Conservation (phyloP, 2,329 filamentous ascomycete species). For the Penicillium sp. region DNA sequence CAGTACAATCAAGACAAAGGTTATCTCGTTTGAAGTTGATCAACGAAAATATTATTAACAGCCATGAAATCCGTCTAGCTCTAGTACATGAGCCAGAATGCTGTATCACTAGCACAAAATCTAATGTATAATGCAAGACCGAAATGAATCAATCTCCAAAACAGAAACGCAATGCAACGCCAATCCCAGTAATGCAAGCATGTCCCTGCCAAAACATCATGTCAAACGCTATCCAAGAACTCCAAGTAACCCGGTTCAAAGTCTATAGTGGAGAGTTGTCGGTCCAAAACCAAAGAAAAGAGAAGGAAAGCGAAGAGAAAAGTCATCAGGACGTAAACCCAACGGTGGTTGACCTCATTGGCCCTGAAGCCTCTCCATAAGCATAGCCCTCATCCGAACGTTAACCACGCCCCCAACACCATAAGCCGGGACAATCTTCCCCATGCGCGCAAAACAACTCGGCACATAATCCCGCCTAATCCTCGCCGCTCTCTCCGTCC, state of each 20-base stretch:
- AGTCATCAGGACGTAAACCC: slow-evolving; percentile 11
- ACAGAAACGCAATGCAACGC: neutral
- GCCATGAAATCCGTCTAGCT: neutral
- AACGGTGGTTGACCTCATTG: slow-evolving; percentile 20
- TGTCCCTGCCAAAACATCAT: neutral
- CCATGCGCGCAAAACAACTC: slow-evolving; percentile 72
- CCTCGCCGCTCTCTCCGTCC: slow-evolving; percentile 61
- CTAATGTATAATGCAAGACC: neutral
- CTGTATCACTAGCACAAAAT: neutral
- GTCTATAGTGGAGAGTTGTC: slow-evolving; percentile 10
- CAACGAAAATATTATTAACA: neutral
- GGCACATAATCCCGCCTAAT: slow-evolving; percentile 74
- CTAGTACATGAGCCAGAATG: neutral
- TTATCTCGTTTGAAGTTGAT: too few relatives aligned
- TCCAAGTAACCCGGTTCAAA: neutral
- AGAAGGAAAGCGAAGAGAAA: neutral
- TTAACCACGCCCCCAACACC: slow-evolving; percentile 87
- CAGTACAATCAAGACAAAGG: too few relatives aligned
- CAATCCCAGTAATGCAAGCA: neutral
- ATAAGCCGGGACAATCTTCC: slow-evolving; percentile 84
- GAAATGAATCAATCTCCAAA: neutral
- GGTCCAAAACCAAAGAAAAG: neutral
- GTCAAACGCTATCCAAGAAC: neutral
- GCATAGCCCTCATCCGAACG: slow-evolving; percentile 61
- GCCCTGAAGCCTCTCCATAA: slow-evolving; percentile 64